Conservation (phyloP, 805 yeast genomes). For the Starmerella powellii region DNA sequence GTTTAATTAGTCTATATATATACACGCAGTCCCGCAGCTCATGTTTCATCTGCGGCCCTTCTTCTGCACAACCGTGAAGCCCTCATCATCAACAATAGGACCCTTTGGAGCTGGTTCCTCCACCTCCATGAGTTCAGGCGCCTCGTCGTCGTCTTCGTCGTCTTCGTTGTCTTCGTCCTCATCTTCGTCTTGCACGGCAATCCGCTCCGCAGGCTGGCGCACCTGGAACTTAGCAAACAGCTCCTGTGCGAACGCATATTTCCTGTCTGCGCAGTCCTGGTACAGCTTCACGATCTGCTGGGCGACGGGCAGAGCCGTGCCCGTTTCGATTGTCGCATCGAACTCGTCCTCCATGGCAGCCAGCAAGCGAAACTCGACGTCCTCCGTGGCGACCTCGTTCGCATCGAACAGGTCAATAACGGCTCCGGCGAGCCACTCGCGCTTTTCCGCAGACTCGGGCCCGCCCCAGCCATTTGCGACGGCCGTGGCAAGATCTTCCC, state of each 20-base stretch:
- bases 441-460: slow-evolving; percentile 71
- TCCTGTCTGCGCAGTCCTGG: slow-evolving; percentile 44
- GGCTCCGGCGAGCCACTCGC: slow-evolving; percentile 88
- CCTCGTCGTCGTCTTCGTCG: slow-evolving; percentile 31
- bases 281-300: slow-evolving; percentile 52
- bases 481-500: slow-evolving; percentile 83
- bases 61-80: slow-evolving; percentile 65
- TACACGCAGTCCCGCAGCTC: too few species aligned
- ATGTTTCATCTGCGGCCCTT: neutral
- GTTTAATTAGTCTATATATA: too few species aligned
- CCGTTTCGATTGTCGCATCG: slow-evolving; percentile 79
- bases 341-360: slow-evolving; percentile 94
- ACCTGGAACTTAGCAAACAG: slow-evolving; percentile 44
- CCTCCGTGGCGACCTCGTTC: slow-evolving; percentile 56
- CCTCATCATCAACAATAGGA: slow-evolving; percentile 85
- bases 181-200: slow-evolving; percentile 42
- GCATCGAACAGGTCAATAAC: slow-evolving; percentile 63
- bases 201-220: slow-evolving; percentile 36
- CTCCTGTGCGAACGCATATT: slow-evolving; percentile 46
- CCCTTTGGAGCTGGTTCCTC: slow-evolving; percentile 31
- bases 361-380: slow-evolving; percentile 71
- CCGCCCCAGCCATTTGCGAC: slow-evolving; percentile 96
- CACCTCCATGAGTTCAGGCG: slow-evolving; percentile 32
- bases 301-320: slow-evolving; percentile 67
- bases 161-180: slow-evolving; percentile 38